Evolutionary conservation across 2,329 filamentous ascomycete species (phyloP), one percentile per base, ranked within the genome.

Genomic region (Geosmithia putterillii): DNA sequence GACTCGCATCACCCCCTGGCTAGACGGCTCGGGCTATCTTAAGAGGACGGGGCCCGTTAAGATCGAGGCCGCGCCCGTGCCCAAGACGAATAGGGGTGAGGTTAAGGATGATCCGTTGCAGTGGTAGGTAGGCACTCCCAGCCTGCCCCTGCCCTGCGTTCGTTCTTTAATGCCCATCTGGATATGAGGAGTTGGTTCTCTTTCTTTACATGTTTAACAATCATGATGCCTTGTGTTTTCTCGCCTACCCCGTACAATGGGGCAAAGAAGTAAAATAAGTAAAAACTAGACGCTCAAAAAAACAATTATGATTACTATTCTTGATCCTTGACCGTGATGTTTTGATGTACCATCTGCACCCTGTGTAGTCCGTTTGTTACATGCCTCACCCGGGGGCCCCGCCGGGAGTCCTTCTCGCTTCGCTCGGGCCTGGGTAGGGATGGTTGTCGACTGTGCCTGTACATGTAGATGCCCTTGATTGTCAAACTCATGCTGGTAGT

Each of bases 21-120:
- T 96, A 51, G 87, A 95, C 57, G 92, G 90, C 28, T 80, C 73
- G 37, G 86, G 80, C 1, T 96, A 94, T 60, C 71, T 96, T 46
- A 76, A 70, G 65, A 62, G 74, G 40, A 69, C 67, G 18, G 75
- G 75, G 32, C 71, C 67, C 57, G 58, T 80, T 50, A 67, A 71
- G 9, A 73, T 66, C 28, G 78, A 79, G 65, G 68, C 77, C 18
- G 71, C 71, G 10, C 79, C 86, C 5, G 81, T 95, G 36, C 86
- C 89, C 35, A 90, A 81, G 69, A 95, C 89, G 48, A 95, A 95
- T 66, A 71, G 86, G 15, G 89, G 89, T 1, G 83, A 94, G 63
- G 78, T 81, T 54, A 79, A 88, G 60, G 81, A 73, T 51, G 88
- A 95, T 65, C 89, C 89, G 40, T 69, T 95, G 51, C 88, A 95